Conservation (phyloP, 257 asterid species). For the Gynochthodes officinalis region DNA sequence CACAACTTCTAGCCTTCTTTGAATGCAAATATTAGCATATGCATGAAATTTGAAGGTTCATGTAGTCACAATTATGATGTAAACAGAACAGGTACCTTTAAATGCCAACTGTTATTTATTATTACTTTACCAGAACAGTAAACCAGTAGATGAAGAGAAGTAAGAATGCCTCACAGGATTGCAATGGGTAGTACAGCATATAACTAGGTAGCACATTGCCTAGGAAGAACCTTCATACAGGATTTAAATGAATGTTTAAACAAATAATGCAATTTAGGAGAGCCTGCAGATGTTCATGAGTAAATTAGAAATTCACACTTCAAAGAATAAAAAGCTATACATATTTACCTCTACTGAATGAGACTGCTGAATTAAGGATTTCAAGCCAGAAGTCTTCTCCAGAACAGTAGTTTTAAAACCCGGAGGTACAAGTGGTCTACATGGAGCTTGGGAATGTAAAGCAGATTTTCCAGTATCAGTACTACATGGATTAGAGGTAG, state of each 20-base stretch:
- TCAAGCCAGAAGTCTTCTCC: constrained; percentile 63
- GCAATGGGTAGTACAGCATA: background rate
- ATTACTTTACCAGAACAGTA: background rate
- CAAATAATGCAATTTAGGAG: background rate
- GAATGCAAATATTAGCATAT: background rate
- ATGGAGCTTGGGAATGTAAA: constrained; percentile 51
- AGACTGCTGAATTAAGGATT: constrained; percentile 42
- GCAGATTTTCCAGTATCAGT: constrained; percentile 58
- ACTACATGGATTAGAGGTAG: constrained; percentile 33
- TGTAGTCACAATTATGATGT: background rate
- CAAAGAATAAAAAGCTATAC: constrained; percentile 6
- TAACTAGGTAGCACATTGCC: background rate
- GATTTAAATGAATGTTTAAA: background rate
- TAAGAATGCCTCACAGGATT: constrained; percentile 1
- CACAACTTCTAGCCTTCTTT: background rate
- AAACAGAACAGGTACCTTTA: background rate
- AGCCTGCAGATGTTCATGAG: background rate
- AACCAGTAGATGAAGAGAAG: background rate
- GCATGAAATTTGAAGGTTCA: background rate
- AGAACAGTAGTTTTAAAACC: constrained; percentile 56
- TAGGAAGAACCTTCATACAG: background rate
- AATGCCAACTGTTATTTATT: background rate
- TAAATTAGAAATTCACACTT: background rate
- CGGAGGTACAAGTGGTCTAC: constrained; percentile 85
- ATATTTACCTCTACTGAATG: constrained; percentile 48